Percentiles rank a stretch among this genome's conserved stretches.
Conservation (phyloP, 2,329 filamentous ascomycete species). For the Cladosporium sp. region DNA sequence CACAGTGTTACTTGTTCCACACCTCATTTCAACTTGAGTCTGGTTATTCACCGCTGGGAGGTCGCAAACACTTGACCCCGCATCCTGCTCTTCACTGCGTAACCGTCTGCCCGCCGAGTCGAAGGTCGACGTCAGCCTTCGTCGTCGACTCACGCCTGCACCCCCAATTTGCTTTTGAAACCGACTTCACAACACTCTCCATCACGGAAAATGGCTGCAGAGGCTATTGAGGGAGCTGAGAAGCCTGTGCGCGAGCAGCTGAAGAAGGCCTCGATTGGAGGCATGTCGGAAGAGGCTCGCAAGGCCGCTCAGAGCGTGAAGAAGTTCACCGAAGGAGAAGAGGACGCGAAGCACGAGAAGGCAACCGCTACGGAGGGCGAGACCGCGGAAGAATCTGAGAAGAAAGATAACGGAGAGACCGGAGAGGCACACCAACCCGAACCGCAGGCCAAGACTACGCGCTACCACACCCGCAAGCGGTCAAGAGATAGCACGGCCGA, state of each 20-base stretch:
- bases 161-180: no score
- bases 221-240: constrained; percentile 48
- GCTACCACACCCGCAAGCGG: constrained; percentile 40
- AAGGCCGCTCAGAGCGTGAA: constrained; percentile 7
- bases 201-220: constrained; percentile 21
- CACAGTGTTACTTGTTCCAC: no score
- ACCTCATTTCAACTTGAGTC: no score
- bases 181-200: neutral
- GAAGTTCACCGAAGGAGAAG: constrained; percentile 10
- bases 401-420: constrained; percentile 17
- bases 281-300: constrained; percentile 21
- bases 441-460: constrained; percentile 20
- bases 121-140: neutral
- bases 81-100: neutral
- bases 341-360: constrained; percentile 10
- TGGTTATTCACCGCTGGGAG: no score
- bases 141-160: no score
- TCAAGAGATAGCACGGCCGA: constrained; percentile 42
- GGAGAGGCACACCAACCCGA: constrained; percentile 15
- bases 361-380: neutral
- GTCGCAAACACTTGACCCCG: neutral
- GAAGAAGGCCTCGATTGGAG: constrained; percentile 56
- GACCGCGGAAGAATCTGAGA: neutral
- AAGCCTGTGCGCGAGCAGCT: constrained; percentile 58
- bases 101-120: neutral